Percentiles rank a stretch among this genome's conserved stretches.
phyloP scores from a whole-genome alignment of 176 grass and related monocot genomes.

The Eleusine indica region DNA sequence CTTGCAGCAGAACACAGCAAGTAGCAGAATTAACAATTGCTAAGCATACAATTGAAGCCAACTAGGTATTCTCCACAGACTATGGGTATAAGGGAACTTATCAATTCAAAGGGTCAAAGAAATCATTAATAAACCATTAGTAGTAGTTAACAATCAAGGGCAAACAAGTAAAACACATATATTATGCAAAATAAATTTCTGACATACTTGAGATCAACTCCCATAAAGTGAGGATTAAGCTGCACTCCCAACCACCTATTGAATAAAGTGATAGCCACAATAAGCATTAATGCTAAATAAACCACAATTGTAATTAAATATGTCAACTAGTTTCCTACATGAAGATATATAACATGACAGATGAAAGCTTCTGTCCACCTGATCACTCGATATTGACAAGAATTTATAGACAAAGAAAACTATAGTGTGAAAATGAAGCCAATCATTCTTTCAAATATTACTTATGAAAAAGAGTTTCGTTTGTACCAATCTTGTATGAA shows the following conservation, averaged over 20 bases:
- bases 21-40: slow-evolving; percentile 16
- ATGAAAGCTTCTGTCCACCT: neutral
- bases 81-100: slow-evolving; percentile 15
- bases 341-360: slow-evolving; percentile 18
- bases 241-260: slow-evolving; percentile 97
- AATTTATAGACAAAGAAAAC: slow-evolving; percentile 28
- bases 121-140: neutral
- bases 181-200: slow-evolving; percentile 24
- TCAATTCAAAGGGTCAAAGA: neutral
- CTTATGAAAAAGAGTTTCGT: slow-evolving; percentile 10
- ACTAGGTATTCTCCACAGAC: neutral
- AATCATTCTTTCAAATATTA: slow-evolving; percentile 4
- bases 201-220: slow-evolving; percentile 98
- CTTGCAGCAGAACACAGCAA: slow-evolving; percentile 20
- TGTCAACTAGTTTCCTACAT: neutral
- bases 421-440: neutral
- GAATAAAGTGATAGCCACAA: slow-evolving; percentile 38
- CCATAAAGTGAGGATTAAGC: slow-evolving; percentile 96
- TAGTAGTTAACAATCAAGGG: neutral
- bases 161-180: slow-evolving; percentile 1
- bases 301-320: slow-evolving; percentile 18
- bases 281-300: slow-evolving; percentile 11
- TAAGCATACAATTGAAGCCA: neutral
- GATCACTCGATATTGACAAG: neutral
- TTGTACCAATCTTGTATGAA: slow-evolving; percentile 93